These are phyloP conservation scores for Hanseniaspora guilliermondii DNA, from an alignment of 805 yeast genomes.

Conservation along the genomic window DNA sequence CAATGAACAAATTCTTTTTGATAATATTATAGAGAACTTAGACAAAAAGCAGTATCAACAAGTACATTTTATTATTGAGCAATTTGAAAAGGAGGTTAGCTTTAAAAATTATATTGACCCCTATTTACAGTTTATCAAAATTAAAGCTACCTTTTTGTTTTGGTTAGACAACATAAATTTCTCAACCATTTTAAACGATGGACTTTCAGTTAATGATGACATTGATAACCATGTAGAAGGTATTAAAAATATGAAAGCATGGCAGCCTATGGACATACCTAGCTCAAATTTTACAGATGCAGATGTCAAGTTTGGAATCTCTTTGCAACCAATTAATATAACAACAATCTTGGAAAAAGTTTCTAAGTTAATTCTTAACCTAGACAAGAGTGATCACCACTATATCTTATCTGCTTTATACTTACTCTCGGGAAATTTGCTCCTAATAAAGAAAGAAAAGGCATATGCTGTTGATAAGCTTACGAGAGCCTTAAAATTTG, in stretches of 20 bases:
- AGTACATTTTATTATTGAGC: background rate
- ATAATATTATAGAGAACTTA: background rate
- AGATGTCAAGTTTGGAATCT: slow-evolving; percentile 39
- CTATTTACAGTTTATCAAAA: background rate
- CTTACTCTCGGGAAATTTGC: slow-evolving; percentile 59
- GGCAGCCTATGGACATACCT: background rate
- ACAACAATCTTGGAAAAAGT: slow-evolving; percentile 34
- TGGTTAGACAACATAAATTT: slow-evolving; percentile 4
- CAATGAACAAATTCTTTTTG: background rate
- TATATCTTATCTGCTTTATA: slow-evolving; percentile 40
- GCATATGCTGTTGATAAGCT: slow-evolving; percentile 49
- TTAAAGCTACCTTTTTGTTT: background rate
- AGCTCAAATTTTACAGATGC: background rate
- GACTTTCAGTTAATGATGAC: background rate
- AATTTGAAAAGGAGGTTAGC: background rate
- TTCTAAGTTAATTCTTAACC: slow-evolving; percentile 18
- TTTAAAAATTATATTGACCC: background rate
- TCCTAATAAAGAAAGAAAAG: slow-evolving; percentile 46
- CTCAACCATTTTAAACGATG: background rate
- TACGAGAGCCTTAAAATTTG: slow-evolving; percentile 46
- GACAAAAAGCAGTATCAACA: background rate
- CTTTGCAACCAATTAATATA: slow-evolving; percentile 35
- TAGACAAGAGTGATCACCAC: background rate
- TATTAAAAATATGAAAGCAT: background rate
- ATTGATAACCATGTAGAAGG: background rate